Base-by-base conservation (phyloP, 306 rosid species). In the Bauhinia variegata region DNA sequence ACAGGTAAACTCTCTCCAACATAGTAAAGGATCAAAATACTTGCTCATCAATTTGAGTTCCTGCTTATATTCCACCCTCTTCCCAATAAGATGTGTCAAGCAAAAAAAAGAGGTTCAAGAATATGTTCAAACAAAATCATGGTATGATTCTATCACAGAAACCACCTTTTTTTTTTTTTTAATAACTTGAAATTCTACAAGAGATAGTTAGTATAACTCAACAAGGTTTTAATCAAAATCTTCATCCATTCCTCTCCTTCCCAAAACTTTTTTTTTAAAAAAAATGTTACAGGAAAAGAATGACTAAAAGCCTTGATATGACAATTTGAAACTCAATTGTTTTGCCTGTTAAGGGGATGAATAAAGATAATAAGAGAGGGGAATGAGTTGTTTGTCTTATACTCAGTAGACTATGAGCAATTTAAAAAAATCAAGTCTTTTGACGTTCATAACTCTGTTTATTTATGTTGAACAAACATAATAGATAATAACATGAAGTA, bases 81-180 rank as follows among this genome's bases (percentile, higher is more conserved):
- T 23, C 28, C 28, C 28, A 23, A 23, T 1, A 23, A 23, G 28
- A 3, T 30, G 54, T 32, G 30, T 13, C 14, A 8, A 11, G 4
- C n/a, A 23, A 8, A 36, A 43, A 0, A 43, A 42, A 18, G 34
- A 19, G 34, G 19, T 51, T 43, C 14, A 8, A 43, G 28, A 14
- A 23, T 13, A 19, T 18, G 38, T 61, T 61, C 11, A n/a, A 41
- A 57, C 4, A 16, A 33, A 13, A 63, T 44, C 43, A 63, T 62
- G 23, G 16, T 42, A 31, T 12, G 34, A 14, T 63, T 46, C 16
- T 33, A 30, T 3, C 15, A 23, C 11, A 32, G 37, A 57, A 36
- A 61, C 17, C 50, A 17, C 8, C 5, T 41, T 39, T 18, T 60
- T 10, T 23, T 15, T 5, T 36, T 36, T 5, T 5, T 6, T 7